Evolutionary conservation across 495 filamentous ascomycete species (phyloP), one percentile per base, ranked within the genome.

Genomic region (Penicillium bialowiezense): DNA sequence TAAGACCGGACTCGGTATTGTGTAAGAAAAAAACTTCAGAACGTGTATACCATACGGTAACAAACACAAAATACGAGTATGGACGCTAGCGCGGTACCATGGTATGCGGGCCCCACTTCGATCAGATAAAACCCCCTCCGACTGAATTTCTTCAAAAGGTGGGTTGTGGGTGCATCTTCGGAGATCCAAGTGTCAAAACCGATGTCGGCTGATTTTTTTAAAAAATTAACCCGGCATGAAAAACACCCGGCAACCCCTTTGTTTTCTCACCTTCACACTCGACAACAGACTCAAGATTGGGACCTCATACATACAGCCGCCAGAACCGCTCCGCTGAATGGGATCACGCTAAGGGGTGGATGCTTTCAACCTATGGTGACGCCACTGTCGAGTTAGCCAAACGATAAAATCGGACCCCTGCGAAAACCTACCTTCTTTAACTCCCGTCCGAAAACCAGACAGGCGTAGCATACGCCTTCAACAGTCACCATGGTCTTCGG

Each of bases 401-500:
- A 42, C 28, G 42, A 49, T 44, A 51, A n/a, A 48, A 48, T 48
- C 37, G 26, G 19, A 31, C 28, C 17, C 26, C 12, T 47, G 10
- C 8, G 13, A 40, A 26, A 48, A 48, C 35, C 17, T 40, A 32
- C 41, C 39, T 41, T 50, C 39, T 33, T 33, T 23, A 50, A 52
- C 31, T 40, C 48, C 44, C 47, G 35, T 18, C 18, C 15, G 38
- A 44, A 46, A 41, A 19, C 34, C 21, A 18, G 26, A 39, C 13
- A 39, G 19, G 36, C 29, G 43, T 32, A 24, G 19, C 29, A 39
- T 19, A 48, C 49, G 43, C 51, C 46, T 12, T 24, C 6, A 17
- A 43, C 35, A 44, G 48, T 48, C 56, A 44, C 29, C 36, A 69
- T 68, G 65, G 58, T 42, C 28, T 35, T 62, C 39, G 53, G 63